phyloP scores from a whole-genome alignment of 2,329 filamentous ascomycete genomes.

The Davidsoniella australis region DNA sequence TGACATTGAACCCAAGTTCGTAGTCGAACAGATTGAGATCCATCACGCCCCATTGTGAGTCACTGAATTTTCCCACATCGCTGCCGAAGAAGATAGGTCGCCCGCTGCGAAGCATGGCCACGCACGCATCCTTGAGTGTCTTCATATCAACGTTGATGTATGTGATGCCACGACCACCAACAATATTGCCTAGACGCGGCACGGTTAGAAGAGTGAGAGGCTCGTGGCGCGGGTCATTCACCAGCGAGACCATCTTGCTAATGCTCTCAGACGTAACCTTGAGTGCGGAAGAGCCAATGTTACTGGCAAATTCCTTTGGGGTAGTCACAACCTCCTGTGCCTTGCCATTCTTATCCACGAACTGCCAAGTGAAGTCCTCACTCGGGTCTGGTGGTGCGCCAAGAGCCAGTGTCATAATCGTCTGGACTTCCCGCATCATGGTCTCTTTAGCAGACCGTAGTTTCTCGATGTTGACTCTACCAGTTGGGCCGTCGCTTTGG shows the following conservation, averaged over 20 bases:
- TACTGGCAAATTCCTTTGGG: slow-evolving; percentile 53
- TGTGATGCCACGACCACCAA: slow-evolving; percentile 55
- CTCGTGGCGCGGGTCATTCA: slow-evolving; percentile 69
- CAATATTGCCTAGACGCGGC: slow-evolving; percentile 62
- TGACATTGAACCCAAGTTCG: slow-evolving; percentile 66
- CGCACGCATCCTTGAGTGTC: slow-evolving; percentile 53
- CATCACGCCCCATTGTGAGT: slow-evolving; percentile 55
- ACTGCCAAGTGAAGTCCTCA: slow-evolving; percentile 64
- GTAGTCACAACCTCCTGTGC: slow-evolving; percentile 46
- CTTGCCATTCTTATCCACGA: slow-evolving; percentile 50
- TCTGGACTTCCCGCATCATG: slow-evolving; percentile 67
- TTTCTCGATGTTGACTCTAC: slow-evolving; percentile 20
- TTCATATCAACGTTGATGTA: slow-evolving; percentile 71
- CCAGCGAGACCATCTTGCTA: slow-evolving; percentile 57
- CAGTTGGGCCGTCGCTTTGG: slow-evolving; percentile 36
- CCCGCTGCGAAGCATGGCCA: slow-evolving; percentile 62
- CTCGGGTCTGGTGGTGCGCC: slow-evolving; percentile 59
- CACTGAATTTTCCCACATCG: slow-evolving; percentile 72
- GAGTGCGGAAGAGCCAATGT: slow-evolving; percentile 26
- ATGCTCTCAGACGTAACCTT: slow-evolving; percentile 40
- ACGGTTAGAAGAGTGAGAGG: slow-evolving; percentile 60
- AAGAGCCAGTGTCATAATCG: slow-evolving; percentile 65
- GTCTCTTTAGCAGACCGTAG: slow-evolving; percentile 42
- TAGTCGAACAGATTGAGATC: slow-evolving; percentile 64
- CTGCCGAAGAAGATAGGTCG: slow-evolving; percentile 77